A percentile compares a stretch with the other conserved stretches of the same genome.
Evolutionary conservation across 805 yeast species (phyloP).

Genomic region (Monosporozyma solicola): DNA sequence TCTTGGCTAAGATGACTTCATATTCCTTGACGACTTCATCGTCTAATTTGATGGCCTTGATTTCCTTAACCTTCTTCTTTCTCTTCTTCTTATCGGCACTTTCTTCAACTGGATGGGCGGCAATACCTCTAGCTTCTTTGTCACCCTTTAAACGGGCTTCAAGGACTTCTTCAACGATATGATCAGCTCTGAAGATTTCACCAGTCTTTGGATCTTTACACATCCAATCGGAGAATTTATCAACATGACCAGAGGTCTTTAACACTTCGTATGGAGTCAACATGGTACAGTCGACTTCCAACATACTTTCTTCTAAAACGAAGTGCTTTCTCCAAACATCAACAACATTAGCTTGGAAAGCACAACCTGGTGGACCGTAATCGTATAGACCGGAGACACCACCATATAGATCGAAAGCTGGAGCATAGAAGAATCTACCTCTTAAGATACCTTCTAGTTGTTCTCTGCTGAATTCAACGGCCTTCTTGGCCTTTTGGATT

Average conservation of each 20-base stretch:
- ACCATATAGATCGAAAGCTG: slow-evolving; percentile 94
- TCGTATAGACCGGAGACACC: slow-evolving; percentile 98
- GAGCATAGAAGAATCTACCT: slow-evolving; percentile 95
- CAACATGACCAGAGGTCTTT: slow-evolving; percentile 98
- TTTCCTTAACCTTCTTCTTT: slow-evolving; percentile 93
- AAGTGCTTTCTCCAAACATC: slow-evolving; percentile 98
- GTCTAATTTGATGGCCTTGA: slow-evolving; percentile 77
- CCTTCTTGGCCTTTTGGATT: slow-evolving; percentile 23
- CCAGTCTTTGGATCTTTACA: slow-evolving; percentile 92
- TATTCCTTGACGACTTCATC: slow-evolving; percentile 74
- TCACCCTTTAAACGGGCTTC: slow-evolving; percentile 96
- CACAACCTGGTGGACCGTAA: slow-evolving; percentile 99
- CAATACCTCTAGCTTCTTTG: slow-evolving; percentile 87
- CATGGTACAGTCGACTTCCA: slow-evolving; percentile 97
- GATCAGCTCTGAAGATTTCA: slow-evolving; percentile 98
- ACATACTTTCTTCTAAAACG: slow-evolving; percentile 95
- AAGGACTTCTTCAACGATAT: slow-evolving; percentile 92
- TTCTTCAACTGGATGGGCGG: slow-evolving; percentile 48
- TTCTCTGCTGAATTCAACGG: slow-evolving; percentile 64
- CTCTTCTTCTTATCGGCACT: slow-evolving; percentile 84
- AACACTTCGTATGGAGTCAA: slow-evolving; percentile 95
- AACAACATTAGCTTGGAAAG: slow-evolving; percentile 89
- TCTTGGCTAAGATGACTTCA: slow-evolving; percentile 80
- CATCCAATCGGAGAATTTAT: slow-evolving; percentile 99
- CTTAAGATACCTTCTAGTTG: slow-evolving; percentile 81